Base-by-base conservation (phyloP, 768 basidiomycete species). In the Termitomyces sp. region DNA sequence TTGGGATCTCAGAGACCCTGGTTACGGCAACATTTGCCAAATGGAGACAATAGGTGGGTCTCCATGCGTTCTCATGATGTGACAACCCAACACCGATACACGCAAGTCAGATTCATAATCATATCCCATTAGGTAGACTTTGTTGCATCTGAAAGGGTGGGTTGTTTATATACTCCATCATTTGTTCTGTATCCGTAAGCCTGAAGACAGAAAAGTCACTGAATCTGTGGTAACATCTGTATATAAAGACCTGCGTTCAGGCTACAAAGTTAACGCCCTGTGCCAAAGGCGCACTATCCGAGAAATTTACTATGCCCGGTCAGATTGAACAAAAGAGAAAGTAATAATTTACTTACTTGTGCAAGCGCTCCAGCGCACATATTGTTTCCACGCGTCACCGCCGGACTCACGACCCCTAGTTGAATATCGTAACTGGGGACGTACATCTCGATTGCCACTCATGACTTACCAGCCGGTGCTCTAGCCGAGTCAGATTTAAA, bases 381-480 rank as follows among this genome's bases (percentile, higher is more conserved):
- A 95, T 71, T 96, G 92, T 71, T 95, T 95, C 96, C 96, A 98
- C n/a, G 95, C 90, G 71, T 98, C 96, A 52, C 95, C 95, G 38
- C 96, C 96, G 7, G 92, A 93, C 76, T 98, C 96, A 48, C 96
- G 85, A 19, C 96, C 96, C 94, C 89, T 89, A 54, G 38, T 54
- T 53, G 56, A 58, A 64, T 35, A 40, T 35, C 41, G 32, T 59
- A 32, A 61, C 40, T 50, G 40, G 32, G 32, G 14, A 38, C 43
- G 11, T 42, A 34, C 32, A 34, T 37, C 21, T 29, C 54, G 53
- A 62, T 31, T 56, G 34, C 17, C 31, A 56, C 46, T 16, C 55
- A 52, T 50, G 29, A 77, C 83, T 72, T 71, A 88, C 87, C 90
- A 92, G 61, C 90, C 91, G 49, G 90, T 92, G 71, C 85, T 90